A percentile compares a stretch with the other conserved stretches of the same genome.
These are phyloP conservation scores for Leccinum barrowsii DNA, from an alignment of 768 basidiomycete species.

Conservation along the genomic window DNA sequence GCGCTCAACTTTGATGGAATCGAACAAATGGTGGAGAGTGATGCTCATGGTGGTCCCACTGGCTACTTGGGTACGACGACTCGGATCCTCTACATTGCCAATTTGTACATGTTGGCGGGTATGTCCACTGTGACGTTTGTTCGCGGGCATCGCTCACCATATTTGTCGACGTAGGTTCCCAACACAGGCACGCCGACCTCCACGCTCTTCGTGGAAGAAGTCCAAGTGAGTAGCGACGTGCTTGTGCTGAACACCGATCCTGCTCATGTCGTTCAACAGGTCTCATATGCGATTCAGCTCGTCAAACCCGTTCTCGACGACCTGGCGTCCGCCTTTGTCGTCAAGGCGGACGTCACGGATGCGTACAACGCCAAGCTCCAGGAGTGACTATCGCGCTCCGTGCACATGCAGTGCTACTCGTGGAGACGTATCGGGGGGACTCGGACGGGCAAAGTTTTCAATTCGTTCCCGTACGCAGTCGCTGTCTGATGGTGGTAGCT, in stretches of 20 bases:
- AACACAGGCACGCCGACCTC: too few relatives aligned
- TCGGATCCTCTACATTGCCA: too few relatives aligned
- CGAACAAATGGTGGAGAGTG: too few relatives aligned
- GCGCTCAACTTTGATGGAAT: too few relatives aligned
- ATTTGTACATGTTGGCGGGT: too few relatives aligned
- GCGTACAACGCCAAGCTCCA: conserved; percentile 26
- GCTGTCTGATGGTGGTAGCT: conserved; percentile 34
- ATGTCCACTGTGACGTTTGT: too few relatives aligned
- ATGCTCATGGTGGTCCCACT: too few relatives aligned
- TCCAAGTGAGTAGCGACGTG: conserved; percentile 18
- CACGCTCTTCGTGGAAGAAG: conserved; percentile 26
- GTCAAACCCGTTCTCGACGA: conserved; percentile 28
- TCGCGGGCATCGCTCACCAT: too few relatives aligned
- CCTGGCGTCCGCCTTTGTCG: conserved; percentile 19
- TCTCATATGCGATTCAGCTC: conserved; percentile 29
- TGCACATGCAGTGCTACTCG: conserved; percentile 34
- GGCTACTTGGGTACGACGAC: too few relatives aligned
- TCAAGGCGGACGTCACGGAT: conserved; percentile 23
- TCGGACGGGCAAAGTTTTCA: conserved; percentile 32
- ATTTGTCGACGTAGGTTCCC: too few relatives aligned
- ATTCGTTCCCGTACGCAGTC: conserved; percentile 39
- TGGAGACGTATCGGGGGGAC: conserved; percentile 38
- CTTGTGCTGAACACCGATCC: background rate
- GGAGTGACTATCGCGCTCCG: conserved; percentile 12
- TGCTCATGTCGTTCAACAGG: conserved; percentile 6